Conservation (phyloP, 2,329 filamentous ascomycete species). For the Pseudogymnoascus sp. region DNA sequence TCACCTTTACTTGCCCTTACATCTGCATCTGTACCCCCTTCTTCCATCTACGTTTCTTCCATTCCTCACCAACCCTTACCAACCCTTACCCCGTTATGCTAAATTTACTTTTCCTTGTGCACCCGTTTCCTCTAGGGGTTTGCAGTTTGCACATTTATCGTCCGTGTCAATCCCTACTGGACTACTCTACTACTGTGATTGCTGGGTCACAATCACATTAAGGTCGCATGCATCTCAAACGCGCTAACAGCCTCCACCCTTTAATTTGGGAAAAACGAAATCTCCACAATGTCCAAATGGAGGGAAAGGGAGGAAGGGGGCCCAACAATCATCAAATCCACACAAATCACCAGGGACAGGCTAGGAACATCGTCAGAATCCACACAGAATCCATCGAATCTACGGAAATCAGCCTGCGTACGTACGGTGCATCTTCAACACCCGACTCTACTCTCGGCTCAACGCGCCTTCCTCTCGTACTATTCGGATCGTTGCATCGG, state of each 20-base stretch:
- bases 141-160: not conserved
- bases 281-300: not conserved
- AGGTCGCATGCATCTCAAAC: constrained; percentile 2
- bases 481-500: not conserved
- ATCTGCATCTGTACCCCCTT: too few species aligned
- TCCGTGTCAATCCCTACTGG: not conserved
- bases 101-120: not conserved
- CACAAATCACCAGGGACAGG: not conserved
- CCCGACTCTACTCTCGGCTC: not conserved
- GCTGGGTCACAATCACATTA: not conserved
- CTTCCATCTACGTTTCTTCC: not conserved
- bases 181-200: too few species aligned
- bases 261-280: not conserved
- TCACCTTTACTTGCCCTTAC: too few species aligned
- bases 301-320: not conserved
- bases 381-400: too few species aligned
- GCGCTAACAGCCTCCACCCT: not conserved
- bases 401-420: too few species aligned
- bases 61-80: not conserved
- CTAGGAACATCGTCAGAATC: not conserved
- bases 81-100: not conserved
- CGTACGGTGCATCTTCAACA: not conserved
- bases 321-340: not conserved
- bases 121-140: not conserved
- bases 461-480: not conserved